Evolutionary conservation across 345 rosid genomes (phyloP).

Genomic region (Eucalyptus pauciflora): DNA sequence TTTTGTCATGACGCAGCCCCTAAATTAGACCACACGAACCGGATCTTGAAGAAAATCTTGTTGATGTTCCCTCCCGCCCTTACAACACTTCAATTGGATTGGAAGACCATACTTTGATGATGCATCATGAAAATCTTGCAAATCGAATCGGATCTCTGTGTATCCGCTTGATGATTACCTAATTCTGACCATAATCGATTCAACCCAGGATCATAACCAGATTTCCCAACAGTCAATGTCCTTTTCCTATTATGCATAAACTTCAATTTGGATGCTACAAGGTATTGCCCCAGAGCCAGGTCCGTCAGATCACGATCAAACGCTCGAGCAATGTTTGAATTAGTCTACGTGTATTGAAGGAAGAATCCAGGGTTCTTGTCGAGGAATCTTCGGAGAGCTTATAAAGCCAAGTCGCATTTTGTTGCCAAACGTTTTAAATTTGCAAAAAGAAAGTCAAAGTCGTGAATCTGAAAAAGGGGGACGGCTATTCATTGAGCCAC

Average conservation of each 20-base stretch:
- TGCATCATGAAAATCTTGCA: neutral
- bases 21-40: neutral
- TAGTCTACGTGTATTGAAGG: neutral
- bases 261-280: neutral
- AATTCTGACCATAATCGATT: neutral
- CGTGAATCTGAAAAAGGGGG: neutral
- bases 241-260: neutral
- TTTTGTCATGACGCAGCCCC: neutral
- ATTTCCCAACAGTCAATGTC: neutral
- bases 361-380: neutral
- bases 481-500: neutral
- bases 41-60: neutral
- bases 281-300: neutral
- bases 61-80: neutral
- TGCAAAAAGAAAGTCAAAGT: neutral
- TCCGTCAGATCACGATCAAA: neutral
- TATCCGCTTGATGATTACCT: neutral
- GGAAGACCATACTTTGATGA: neutral
- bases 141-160: neutral
- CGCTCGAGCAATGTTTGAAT: neutral
- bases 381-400: neutral
- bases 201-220: neutral
- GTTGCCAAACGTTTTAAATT: neutral
- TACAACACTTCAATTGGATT: neutral
- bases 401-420: neutral